Evolutionary conservation across 169 alveolate species (phyloP).

Genomic region (Eimeria praecox): DNA sequence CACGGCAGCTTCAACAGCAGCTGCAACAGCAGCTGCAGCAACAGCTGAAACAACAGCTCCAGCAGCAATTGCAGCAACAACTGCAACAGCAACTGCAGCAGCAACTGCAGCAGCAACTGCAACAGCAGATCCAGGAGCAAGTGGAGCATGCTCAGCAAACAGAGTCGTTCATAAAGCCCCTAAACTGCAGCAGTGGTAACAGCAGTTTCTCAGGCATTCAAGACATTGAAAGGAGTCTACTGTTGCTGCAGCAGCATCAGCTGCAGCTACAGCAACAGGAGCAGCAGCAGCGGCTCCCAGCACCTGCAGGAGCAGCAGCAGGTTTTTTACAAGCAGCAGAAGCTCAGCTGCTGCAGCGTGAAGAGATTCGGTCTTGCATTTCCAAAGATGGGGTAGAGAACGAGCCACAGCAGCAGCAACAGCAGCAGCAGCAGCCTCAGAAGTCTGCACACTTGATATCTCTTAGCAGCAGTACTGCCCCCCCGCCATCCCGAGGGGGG

Average conservation of each 20-base stretch:
- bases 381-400: background rate
- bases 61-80: conserved; percentile 41
- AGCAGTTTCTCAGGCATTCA: conserved; percentile 36
- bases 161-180: background rate
- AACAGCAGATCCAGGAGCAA: background rate
- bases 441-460: background rate
- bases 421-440: conserved; percentile 26
- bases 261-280: conserved; percentile 25
- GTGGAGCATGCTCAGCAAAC: background rate
- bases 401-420: background rate
- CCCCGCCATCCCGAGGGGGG: conserved; percentile 37
- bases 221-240: conserved; percentile 21
- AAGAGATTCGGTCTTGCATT: background rate
- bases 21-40: conserved; percentile 20
- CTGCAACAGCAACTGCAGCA: conserved; percentile 59
- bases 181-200: conserved; percentile 18
- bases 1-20: conserved; percentile 30
- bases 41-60: background rate
- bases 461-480: background rate
- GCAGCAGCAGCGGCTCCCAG: conserved; percentile 4
- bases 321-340: conserved; percentile 1
- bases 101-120: background rate
- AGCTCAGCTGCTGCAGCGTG: conserved; percentile 12
- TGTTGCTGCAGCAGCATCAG: conserved; percentile 61
- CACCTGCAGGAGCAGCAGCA: conserved; percentile 32